Base-by-base conservation (phyloP, 176 grass and related monocot genomes). In the Olyra latifolia region DNA sequence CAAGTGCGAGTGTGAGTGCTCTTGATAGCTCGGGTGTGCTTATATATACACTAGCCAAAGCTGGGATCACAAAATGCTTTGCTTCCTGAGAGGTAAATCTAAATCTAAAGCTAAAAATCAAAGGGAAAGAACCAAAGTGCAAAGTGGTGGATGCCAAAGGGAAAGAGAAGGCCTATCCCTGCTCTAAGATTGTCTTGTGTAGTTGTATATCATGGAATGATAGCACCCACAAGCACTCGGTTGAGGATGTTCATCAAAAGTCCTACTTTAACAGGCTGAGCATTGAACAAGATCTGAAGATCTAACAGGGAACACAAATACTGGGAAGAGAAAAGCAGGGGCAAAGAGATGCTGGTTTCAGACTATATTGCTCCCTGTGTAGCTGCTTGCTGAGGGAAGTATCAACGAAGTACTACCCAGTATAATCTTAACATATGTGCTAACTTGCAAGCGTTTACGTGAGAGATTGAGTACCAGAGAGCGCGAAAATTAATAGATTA, bases 11-110 rank as follows among this genome's bases (percentile, higher is more conserved):
- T 60, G 64, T 9, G 40, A n/a, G 32, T 65, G 59, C 48, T 13
- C 16, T 56, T 62, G 20, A 39, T 44, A 14, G 54, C 20, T 55
- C 55, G 20, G 66, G 71, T 32, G 20, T 46, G 78, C 62, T 88
- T 90, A 83, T 97, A 89, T 89, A 89, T 56, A 23, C 32, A 35
- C 32, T 2, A 35, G 83, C 17, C 72, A 67, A 62, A 82, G 78
- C 50, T 35, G 9, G 10, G 2, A 52, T 49, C 17, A 67, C 30
- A 28, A 84, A 87, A 92, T 79, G 72, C 91, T 58, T 97, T 94
- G 91, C 94, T 97, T 97, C 47, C 30, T 79, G 0, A 56, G 23
- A 19, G 66, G 75, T 70, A 73, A 90, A 90, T 78, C 64, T 70
- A 73, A 90, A 90, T 78, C 64, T 60, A 90, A 90, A 94, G 94